Conservation (phyloP, 1,284 basidiomycete species). For the Ganoderma lingzhi region DNA sequence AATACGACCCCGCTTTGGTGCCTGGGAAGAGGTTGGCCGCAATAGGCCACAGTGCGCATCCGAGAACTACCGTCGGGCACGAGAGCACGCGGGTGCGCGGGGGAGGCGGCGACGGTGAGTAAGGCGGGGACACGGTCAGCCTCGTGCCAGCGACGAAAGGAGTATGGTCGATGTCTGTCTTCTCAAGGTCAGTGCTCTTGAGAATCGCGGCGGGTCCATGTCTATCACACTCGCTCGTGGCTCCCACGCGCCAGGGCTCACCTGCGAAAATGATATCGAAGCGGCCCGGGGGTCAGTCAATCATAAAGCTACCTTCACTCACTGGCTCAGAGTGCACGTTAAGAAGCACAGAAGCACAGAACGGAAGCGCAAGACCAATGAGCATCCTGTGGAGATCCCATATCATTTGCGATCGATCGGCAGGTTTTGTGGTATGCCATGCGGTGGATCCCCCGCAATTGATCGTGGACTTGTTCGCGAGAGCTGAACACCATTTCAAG, state of each 20-base stretch:
- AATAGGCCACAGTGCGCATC: background rate
- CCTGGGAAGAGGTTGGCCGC: background rate
- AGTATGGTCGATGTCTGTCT: constrained; percentile 7
- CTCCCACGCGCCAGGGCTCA: constrained; percentile 3
- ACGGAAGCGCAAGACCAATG: background rate
- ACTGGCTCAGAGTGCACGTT: background rate
- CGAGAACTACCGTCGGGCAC: background rate
- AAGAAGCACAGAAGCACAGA: background rate
- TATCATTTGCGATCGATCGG: constrained; percentile 4
- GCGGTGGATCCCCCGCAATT: background rate
- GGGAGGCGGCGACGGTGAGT: background rate
- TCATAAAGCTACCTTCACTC: background rate
- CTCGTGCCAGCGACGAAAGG: background rate
- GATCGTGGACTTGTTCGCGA: background rate
- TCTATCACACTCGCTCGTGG: background rate
- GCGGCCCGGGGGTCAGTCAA: background rate
- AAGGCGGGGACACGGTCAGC: background rate
- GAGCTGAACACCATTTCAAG: background rate
- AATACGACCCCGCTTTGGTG: constrained; percentile 3
- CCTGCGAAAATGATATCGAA: background rate
- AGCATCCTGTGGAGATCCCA: background rate
- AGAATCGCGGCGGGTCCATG: background rate
- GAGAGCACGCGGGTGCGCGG: constrained; percentile 1
- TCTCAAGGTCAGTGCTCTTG: background rate
- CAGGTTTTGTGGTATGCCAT: background rate